These are phyloP conservation scores for Senna tora DNA, from an alignment of 306 rosid genomes.

Conservation along the genomic window DNA sequence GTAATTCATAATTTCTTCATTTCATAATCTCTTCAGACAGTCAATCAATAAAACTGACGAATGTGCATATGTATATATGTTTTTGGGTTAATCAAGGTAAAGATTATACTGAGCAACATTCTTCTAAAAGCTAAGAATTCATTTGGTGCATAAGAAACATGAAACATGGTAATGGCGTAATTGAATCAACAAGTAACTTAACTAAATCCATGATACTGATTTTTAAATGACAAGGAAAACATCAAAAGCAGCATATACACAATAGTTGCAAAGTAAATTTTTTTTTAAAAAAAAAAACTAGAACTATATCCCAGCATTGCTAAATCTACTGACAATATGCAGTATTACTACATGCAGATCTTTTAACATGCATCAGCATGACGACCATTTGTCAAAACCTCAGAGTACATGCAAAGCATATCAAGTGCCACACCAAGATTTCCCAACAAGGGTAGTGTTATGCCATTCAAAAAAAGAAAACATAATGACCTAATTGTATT, in stretches of 20 bases:
- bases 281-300: too few species aligned
- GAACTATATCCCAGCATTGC: not conserved
- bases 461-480: not conserved
- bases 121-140: not conserved
- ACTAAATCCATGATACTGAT: not conserved
- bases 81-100: not conserved
- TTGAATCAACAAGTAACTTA: not conserved
- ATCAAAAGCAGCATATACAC: not conserved
- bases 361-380: not conserved
- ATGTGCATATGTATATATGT: not conserved
- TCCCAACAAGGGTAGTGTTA: not conserved
- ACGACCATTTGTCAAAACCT: not conserved
- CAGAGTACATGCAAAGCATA: not conserved
- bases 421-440: not conserved
- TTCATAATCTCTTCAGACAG: not conserved
- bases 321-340: not conserved
- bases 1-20: slow-evolving; percentile 7
- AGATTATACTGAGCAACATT: not conserved
- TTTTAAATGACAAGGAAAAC: not conserved
- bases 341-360: not conserved
- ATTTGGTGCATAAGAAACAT: not conserved
- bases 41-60: not conserved
- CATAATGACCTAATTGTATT: not conserved
- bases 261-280: not conserved
- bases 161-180: not conserved